Base-by-base conservation (phyloP, 257 asterid genomes). In the Petunia secreta region DNA sequence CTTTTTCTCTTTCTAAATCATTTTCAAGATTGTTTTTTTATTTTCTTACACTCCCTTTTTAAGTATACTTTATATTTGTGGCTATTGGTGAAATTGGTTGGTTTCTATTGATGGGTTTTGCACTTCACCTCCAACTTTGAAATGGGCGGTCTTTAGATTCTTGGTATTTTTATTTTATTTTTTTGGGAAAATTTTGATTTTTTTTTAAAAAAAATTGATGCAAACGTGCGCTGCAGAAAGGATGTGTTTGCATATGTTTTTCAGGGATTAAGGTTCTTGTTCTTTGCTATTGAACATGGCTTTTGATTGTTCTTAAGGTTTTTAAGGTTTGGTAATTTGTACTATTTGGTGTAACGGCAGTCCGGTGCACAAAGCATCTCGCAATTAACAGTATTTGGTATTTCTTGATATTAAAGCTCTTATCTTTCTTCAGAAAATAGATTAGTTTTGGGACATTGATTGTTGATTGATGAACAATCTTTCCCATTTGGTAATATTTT, bases 101-200 rank as follows among this genome's bases (percentile, higher is more conserved):
- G 2, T 41, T 69, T 69, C 44, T n/a, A 40, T 68, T 82, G 79
- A 41, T 77, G 75, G 54, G 63, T 55, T 46, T 68, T 68, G 86
- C 66, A 58, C 82, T 80, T 80, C 34, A 63, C 39, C 38, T 9
- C 53, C 50, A 46, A 69, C 62, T 82, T 68, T 85, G 1, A 34
- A 64, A 38, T 63, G 82, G 86, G 77, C 46, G 52, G 50, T 73
- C 81, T 63, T 81, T 76, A 82, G 73, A 52, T 77, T 75, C 69
- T 37, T 6, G 8, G 1, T 57, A 15, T 36, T 67, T 38, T 43
- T 73, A 41, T 63, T 80, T 57, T 25, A 63, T 63, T 59, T 59
- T 59, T 59, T 1, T 1, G 76, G 60, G 25, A 48, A 0, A 25
- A 69, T 10, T 71, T 53, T n/a, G 40, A 25, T 48, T 52, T 40